Evolutionary conservation across 2,329 filamentous ascomycete genomes (phyloP), one percentile per base, ranked within the genome.

Genomic region (Neonectria sp.): DNA sequence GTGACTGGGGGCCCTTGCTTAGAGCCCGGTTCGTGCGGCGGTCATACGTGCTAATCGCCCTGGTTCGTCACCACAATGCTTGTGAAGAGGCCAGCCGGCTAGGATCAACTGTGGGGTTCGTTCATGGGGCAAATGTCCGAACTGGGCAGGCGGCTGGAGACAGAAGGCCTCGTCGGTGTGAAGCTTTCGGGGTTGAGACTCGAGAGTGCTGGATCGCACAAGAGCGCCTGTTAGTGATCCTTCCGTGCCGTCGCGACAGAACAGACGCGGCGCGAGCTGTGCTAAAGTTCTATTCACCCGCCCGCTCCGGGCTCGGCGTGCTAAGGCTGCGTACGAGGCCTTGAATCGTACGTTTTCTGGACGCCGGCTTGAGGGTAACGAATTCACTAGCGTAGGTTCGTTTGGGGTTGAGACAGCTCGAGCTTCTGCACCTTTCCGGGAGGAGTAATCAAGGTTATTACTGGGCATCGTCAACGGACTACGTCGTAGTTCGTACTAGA

Each of bases 1-100:
- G 63, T 67, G 68, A 63, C 65, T 61, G 13, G 65, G 72, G 68
- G 60, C n/a, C 73, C 73, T 55, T 73, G 73, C 61, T 46, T 63
- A 67, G 63, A 70, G 51, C 70, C 43, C 45, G 64, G 71, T 69
- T 75, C 62, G 73, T 75, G 73, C 70, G 60, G 67, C 46, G 55
- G 71, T 73, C 73, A 73, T 75, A 70, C 64, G 64, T 63, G 51
- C 71, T 75, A 60, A 64, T 68, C 60, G 63, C 65, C 69, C 60
- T 71, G 71, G 69, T 69, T 71, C 69, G 73, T 74, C 73, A 70
- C 71, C 70, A 67, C 65, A 75, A 61, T 48, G 57, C 63, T 67
- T 63, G 60, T 52, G 58, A 63, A 45, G 58, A 37, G 33, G 43
- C 57, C 13, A 40, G 46, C 40, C 57, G 21, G 35, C 53, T 52